Evolutionary conservation across 2,329 filamentous ascomycete genomes (phyloP).

Genomic region (Verticillium dahliae): DNA sequence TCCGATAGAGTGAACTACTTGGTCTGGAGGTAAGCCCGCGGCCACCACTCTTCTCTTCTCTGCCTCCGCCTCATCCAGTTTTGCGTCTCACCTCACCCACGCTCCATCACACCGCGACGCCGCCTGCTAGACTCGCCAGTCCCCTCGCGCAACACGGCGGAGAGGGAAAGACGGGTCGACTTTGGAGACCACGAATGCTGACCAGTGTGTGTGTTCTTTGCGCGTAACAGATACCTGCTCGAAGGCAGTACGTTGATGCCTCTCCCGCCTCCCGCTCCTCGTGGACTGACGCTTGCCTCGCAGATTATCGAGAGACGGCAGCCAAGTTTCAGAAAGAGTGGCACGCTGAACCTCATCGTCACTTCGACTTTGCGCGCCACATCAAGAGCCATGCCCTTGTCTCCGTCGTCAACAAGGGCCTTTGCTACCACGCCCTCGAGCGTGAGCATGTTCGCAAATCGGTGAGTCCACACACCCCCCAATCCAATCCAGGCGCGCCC

Average conservation of each 20-base stretch:
- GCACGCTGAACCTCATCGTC: slow-evolving; percentile 56
- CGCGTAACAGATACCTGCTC: slow-evolving; percentile 44
- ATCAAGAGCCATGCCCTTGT: slow-evolving; percentile 60
- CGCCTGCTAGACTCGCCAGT: background rate
- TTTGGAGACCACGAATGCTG: background rate
- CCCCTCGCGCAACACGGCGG: background rate
- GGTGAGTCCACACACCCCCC: slow-evolving; percentile 29
- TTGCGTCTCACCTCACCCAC: slow-evolving; percentile 10
- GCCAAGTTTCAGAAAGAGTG: slow-evolving; percentile 64
- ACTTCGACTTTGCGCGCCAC: slow-evolving; percentile 58
- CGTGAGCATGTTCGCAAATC: slow-evolving; percentile 43
- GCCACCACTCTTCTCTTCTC: slow-evolving; percentile 14
- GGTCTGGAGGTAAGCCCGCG: slow-evolving; percentile 58
- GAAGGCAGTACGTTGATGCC: slow-evolving; percentile 51
- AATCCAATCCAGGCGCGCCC: slow-evolving; percentile 1
- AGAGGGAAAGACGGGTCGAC: background rate
- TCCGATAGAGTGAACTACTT: slow-evolving; percentile 64
- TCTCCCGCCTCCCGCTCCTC: background rate
- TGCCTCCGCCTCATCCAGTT: slow-evolving; percentile 2
- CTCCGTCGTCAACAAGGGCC: slow-evolving; percentile 55
- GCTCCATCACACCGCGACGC: background rate
- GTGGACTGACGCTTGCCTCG: slow-evolving; percentile 4
- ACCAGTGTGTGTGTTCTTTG: background rate
- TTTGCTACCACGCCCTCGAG: slow-evolving; percentile 54
- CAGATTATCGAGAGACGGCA: slow-evolving; percentile 63